Evolutionary conservation across 768 basidiomycete genomes (phyloP).

Genomic region (Phanerodontia chrysosporium): DNA sequence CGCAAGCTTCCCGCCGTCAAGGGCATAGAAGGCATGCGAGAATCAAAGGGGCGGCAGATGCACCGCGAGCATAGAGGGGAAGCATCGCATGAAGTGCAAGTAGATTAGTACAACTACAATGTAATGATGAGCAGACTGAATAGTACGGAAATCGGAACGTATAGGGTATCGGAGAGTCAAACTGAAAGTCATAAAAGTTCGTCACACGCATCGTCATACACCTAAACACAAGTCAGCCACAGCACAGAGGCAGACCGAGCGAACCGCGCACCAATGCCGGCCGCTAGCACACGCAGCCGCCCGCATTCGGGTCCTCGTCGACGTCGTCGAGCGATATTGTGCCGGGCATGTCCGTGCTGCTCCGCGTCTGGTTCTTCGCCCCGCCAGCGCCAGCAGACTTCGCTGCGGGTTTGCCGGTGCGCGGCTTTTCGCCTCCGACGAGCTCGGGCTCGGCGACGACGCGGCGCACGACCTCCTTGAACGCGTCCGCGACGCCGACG

Average conservation of each 20-base stretch:
- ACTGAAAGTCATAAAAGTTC: neutral
- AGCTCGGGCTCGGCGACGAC: constrained; percentile 83
- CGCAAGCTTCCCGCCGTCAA: no score
- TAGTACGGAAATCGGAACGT: neutral
- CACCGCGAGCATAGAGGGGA: no score
- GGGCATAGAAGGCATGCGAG: no score
- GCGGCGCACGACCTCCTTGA: constrained; percentile 71
- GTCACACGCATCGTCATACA: neutral
- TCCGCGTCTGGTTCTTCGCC: constrained; percentile 13
- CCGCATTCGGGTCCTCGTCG: constrained; percentile 18
- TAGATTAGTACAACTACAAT: neutral
- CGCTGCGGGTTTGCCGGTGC: constrained; percentile 7
- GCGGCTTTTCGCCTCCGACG: constrained; percentile 46
- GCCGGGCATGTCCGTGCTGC: constrained; percentile 34
- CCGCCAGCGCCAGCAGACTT: constrained; percentile 6
- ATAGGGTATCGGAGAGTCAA: neutral
- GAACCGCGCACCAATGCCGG: neutral
- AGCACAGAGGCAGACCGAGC: neutral
- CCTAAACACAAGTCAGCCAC: no score
- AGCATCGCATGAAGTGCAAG: no score
- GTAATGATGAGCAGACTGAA: neutral
- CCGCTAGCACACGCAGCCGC: constrained; percentile 31
- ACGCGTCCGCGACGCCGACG: constrained; percentile 74
- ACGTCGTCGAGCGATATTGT: constrained; percentile 32
- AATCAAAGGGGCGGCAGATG: no score